Evolutionary conservation across 2,329 filamentous ascomycete species (phyloP).

Genomic region (Corinectria fuckeliana): DNA sequence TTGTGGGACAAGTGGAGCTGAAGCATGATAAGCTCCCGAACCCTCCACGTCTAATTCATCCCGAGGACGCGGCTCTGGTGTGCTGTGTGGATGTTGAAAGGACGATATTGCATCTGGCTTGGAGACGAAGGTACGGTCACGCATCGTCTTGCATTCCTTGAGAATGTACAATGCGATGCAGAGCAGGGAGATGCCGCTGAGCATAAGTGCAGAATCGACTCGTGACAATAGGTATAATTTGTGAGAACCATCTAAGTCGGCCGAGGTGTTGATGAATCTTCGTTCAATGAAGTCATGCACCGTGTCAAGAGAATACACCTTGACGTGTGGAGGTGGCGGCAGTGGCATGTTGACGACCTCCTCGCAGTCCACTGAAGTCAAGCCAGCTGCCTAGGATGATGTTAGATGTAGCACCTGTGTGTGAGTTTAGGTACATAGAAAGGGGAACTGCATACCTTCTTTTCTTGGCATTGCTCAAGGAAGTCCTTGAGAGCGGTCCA

Average conservation of each 20-base stretch:
- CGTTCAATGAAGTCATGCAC: too few species aligned
- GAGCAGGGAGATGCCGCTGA: background rate
- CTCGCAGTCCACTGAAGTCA: background rate
- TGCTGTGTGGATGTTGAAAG: background rate
- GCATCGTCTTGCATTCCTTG: background rate
- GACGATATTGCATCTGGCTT: background rate
- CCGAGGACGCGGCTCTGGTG: background rate
- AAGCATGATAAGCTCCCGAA: too few species aligned
- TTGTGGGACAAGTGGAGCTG: background rate
- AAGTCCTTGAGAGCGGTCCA: background rate
- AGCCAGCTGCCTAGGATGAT: background rate
- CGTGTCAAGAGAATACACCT: background rate
- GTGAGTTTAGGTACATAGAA: too few species aligned
- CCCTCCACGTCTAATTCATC: too few species aligned
- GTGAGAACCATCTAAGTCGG: background rate
- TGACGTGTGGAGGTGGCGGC: background rate
- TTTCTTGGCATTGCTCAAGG: background rate
- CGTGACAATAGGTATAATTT: accelerated
- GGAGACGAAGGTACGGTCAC: background rate
- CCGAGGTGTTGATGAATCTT: background rate
- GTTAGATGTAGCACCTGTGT: too few species aligned
- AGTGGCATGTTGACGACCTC: background rate
- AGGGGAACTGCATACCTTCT: background rate
- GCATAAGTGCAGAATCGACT: background rate
- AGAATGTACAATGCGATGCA: background rate